phyloP scores from a whole-genome alignment of 306 rosid species.

The Dalbergia oliveri region DNA sequence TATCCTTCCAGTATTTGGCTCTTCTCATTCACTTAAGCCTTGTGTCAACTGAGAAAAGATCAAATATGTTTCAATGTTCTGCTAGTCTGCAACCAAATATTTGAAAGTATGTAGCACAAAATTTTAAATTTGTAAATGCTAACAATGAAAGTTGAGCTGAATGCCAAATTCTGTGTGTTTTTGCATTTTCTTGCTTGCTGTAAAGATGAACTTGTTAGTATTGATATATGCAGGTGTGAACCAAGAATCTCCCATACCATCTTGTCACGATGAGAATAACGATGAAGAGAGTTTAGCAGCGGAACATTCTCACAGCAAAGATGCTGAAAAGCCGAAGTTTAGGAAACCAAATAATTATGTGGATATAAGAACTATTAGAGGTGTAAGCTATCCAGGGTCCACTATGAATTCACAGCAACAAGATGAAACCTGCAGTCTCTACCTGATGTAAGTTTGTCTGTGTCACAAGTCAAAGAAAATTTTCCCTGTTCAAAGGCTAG shows the following conservation, averaged over 20 bases:
- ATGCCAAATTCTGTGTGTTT: background rate
- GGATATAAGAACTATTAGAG: constrained; percentile 44
- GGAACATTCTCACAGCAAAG: constrained; percentile 41
- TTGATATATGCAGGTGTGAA: constrained; percentile 49
- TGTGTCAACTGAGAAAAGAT: constrained; percentile 2
- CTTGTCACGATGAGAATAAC: constrained; percentile 46
- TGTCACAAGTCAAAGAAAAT: background rate
- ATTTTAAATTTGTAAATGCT: background rate
- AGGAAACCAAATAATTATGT: constrained; percentile 36
- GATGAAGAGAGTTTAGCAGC: constrained; percentile 44
- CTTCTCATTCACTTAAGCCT: background rate
- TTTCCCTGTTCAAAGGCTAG: constrained; percentile 24
- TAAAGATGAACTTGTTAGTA: background rate
- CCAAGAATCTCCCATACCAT: constrained; percentile 39
- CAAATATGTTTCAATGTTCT: background rate
- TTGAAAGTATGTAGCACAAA: background rate
- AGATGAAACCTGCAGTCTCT: constrained; percentile 67
- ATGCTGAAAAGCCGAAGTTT: constrained; percentile 35
- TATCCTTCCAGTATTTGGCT: background rate
- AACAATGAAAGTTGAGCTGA: background rate
- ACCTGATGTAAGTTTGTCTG: constrained; percentile 59
- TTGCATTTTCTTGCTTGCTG: constrained; percentile 1
- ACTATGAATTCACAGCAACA: constrained; percentile 49
- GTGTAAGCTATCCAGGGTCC: constrained; percentile 25
- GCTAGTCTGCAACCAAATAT: background rate